Evolutionary conservation across 805 yeast species (phyloP).

Genomic region (Deakozyma indianensis): DNA sequence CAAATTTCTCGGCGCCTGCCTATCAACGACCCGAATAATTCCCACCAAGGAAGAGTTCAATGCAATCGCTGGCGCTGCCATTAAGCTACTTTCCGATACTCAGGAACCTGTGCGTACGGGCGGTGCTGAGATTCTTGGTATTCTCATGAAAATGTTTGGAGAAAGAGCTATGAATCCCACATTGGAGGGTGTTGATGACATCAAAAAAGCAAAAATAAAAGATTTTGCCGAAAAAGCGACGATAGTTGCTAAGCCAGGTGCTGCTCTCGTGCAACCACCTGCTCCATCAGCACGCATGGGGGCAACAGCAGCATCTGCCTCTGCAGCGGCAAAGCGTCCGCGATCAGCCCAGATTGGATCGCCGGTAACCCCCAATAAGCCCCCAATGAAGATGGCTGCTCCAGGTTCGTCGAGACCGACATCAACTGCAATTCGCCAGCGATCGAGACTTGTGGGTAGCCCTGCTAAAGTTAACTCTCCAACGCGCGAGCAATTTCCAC

Average conservation of each 20-base stretch:
- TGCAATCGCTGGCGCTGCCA: constrained; percentile 36
- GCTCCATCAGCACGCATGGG: constrained; percentile 8
- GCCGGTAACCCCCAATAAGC: constrained; percentile 5
- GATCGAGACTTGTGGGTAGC: constrained; percentile 7
- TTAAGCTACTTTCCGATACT: constrained; percentile 64
- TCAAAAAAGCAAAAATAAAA: constrained; percentile 53
- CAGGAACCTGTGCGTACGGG: constrained; percentile 72
- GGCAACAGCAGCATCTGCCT: constrained; percentile 6
- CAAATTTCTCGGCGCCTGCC: constrained; percentile 47
- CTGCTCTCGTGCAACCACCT: constrained; percentile 16
- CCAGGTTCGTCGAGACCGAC: constrained; percentile 1
- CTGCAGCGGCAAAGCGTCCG: constrained; percentile 3
- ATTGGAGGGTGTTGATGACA: constrained; percentile 61
- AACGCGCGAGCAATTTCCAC: constrained; percentile 2
- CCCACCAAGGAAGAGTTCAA: constrained; percentile 46
- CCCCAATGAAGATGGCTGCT: not conserved
- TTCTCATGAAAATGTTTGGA: constrained; percentile 71
- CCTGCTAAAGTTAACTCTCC: constrained; percentile 6
- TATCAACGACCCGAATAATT: constrained; percentile 31
- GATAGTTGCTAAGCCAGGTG: constrained; percentile 32
- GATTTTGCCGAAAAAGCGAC: constrained; percentile 41
- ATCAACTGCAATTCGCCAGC: constrained; percentile 1
- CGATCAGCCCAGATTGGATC: constrained; percentile 4
- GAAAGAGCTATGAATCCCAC: constrained; percentile 46
- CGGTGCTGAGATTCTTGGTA: constrained; percentile 67